Conservation (phyloP, 2,329 filamentous ascomycete species). For the Aureobasidium vineae region DNA sequence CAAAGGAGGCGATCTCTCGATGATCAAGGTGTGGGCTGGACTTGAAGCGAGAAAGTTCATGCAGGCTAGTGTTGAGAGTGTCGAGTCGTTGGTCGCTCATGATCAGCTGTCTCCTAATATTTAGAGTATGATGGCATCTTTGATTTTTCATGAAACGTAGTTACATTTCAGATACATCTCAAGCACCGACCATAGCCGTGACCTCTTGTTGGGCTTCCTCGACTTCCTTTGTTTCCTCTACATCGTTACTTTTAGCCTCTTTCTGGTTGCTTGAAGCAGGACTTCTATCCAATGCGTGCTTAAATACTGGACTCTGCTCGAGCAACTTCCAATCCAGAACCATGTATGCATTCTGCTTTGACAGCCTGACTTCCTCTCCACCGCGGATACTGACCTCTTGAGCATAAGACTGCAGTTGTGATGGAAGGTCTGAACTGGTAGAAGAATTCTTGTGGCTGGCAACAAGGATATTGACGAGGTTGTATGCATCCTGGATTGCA, state of each 20-base stretch:
- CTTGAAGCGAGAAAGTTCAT: slow-evolving; percentile 85
- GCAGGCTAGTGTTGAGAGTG: slow-evolving; percentile 85
- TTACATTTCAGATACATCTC: no score
- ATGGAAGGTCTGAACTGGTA: not conserved
- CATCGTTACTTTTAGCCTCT: no score
- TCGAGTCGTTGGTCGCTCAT: slow-evolving; percentile 87
- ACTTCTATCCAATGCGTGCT: slow-evolving; percentile 28
- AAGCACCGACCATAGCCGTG: not conserved
- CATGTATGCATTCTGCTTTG: slow-evolving; percentile 30
- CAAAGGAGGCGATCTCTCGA: slow-evolving; percentile 53
- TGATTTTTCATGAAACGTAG: no score
- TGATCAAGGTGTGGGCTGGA: slow-evolving; percentile 89
- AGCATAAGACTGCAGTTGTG: slow-evolving; percentile 27
- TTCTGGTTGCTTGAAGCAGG: not conserved
- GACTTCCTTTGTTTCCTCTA: no score
- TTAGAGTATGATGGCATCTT: no score
- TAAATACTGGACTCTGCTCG: slow-evolving; percentile 30
- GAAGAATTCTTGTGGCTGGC: not conserved
- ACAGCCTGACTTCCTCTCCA: slow-evolving; percentile 28
- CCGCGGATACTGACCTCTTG: slow-evolving; percentile 29
- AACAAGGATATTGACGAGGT: slow-evolving; percentile 36
- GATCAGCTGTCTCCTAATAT: slow-evolving; percentile 86
- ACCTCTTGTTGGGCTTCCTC: not conserved
- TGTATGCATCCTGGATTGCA: slow-evolving; percentile 44
- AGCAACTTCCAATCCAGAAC: slow-evolving; percentile 29